Percentiles rank a stretch among this genome's conserved stretches.
phyloP scores from a whole-genome alignment of 345 rosid genomes.

The Cardamine resedifolia region DNA sequence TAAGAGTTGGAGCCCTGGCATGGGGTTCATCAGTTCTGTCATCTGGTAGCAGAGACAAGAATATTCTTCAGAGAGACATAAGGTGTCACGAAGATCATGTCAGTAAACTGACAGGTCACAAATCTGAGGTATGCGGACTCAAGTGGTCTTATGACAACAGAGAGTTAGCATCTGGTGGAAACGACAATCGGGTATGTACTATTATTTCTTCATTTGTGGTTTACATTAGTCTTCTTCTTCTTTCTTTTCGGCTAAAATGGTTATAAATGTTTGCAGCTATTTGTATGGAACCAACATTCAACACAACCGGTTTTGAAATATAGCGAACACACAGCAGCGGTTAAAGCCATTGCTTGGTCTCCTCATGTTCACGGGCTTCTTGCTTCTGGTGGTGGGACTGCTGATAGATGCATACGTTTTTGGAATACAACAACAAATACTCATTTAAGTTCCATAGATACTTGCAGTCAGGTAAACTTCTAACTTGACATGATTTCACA shows the following conservation, averaged over 20 bases:
- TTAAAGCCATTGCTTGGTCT: constrained; percentile 99
- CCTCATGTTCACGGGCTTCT: constrained; percentile 99
- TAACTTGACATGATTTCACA: constrained; percentile 18
- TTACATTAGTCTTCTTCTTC: constrained; percentile 12
- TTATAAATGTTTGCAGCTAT: constrained; percentile 58
- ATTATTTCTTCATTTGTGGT: constrained; percentile 3
- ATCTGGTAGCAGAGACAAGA: constrained; percentile 98
- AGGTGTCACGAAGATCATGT: constrained; percentile 78
- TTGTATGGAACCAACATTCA: constrained; percentile 98
- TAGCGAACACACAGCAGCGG: constrained; percentile 96
- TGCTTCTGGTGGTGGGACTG: constrained; percentile 99
- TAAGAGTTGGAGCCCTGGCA: constrained; percentile 91
- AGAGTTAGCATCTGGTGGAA: constrained; percentile 97
- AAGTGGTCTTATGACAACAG: constrained; percentile 98
- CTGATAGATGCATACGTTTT: constrained; percentile 92
- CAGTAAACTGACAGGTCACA: constrained; percentile 90
- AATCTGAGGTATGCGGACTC: constrained; percentile 97
- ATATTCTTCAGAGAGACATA: constrained; percentile 86
- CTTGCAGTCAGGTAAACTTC: constrained; percentile 84
- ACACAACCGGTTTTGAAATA: constrained; percentile 85
- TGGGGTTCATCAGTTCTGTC: constrained; percentile 89
- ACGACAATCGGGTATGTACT: constrained; percentile 77
- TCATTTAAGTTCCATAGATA: constrained; percentile 88
- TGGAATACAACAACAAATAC: constrained; percentile 97
- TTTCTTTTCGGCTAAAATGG: not conserved